Evolutionary conservation across 176 grass and related monocot species (phyloP), one percentile per base, ranked within the genome.

Genomic region (Secale cereale): DNA sequence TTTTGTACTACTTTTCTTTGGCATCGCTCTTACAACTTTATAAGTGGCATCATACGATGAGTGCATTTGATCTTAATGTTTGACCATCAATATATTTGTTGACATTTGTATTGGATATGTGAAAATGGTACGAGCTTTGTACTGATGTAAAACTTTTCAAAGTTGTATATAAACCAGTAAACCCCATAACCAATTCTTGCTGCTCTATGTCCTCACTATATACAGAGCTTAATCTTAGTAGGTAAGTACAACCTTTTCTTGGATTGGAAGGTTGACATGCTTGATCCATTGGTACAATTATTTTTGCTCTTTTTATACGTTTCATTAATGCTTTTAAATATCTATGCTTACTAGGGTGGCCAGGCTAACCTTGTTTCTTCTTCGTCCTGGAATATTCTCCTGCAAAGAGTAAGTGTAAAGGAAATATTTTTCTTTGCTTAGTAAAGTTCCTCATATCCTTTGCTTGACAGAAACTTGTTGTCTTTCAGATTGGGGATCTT

Each of bases 401-500:
- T 90, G 31, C 26, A 78, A 7, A 86, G 88, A 52, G 88, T 90
- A 71, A 82, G 78, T 90, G 22, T 63, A 72, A 63, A 32, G 2
- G 3, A 52, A 20, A 39, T 56, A 11, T 37, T 68, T 71, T 65
- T 15, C 9, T 62, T 23, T 65, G 39, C 33, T 65, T 30, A 43
- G 39, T 65, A 27, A 82, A 25, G 19, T 25, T 71, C 65, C 31
- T 9, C 46, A 23, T 54, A 0, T 33, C 56, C 56, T 64, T 86
- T 78, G 2, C 15, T 77, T 90, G 54, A 82, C 50, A 73, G 56
- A 78, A 13, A 33, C 8, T 66, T 86, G 20, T 25, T 72, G 1
- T 79, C 7, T 82, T 90, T 70, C 74, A 90, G 88, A 82, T 90
- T 56, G 88, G 88, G 25, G 88, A 90, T 86, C 66, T 90, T 41